phyloP scores from a whole-genome alignment of 805 yeast species.

The Candida ficus region DNA sequence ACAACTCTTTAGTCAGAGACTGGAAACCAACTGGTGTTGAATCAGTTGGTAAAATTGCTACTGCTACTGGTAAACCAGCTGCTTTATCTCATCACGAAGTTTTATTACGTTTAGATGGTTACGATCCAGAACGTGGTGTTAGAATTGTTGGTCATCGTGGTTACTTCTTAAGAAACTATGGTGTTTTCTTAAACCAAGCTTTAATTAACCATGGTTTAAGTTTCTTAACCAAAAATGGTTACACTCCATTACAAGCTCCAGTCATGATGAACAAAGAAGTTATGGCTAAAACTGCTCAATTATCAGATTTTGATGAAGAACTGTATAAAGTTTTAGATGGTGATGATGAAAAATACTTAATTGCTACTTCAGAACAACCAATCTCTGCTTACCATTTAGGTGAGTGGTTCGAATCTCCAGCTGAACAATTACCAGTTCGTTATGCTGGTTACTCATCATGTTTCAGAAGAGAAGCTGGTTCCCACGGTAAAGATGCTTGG shows the following conservation, averaged over 20 bases:
- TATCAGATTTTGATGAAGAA: constrained; percentile 97
- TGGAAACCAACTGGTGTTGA: constrained; percentile 79
- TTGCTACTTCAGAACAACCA: constrained; percentile 99
- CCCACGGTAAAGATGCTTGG: constrained; percentile 99
- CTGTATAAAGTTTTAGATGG: constrained; percentile 96
- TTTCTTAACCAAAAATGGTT: constrained; percentile 73
- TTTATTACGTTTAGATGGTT: constrained; percentile 89
- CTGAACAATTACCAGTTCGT: constrained; percentile 92
- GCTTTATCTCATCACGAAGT: constrained; percentile 92
- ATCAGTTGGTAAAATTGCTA: constrained; percentile 58
- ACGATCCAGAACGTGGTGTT: constrained; percentile 98
- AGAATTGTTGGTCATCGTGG: constrained; percentile 98
- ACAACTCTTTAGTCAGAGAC: constrained; percentile 79
- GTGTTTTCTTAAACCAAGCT: constrained; percentile 97
- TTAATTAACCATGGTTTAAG: constrained; percentile 91
- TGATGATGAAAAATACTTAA: constrained; percentile 93
- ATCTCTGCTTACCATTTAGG: constrained; percentile 95
- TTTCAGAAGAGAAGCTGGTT: constrained; percentile 99
- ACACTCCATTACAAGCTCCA: constrained; percentile 93
- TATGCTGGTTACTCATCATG: constrained; percentile 98
- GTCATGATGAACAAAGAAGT: constrained; percentile 99
- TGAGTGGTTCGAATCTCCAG: constrained; percentile 98
- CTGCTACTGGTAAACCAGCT: constrained; percentile 75
- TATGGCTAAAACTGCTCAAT: constrained; percentile 98
- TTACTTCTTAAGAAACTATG: constrained; percentile 88